These are phyloP conservation scores for Neonectria magnoliae DNA, from an alignment of 2,329 filamentous ascomycete species.

Conservation along the genomic window DNA sequence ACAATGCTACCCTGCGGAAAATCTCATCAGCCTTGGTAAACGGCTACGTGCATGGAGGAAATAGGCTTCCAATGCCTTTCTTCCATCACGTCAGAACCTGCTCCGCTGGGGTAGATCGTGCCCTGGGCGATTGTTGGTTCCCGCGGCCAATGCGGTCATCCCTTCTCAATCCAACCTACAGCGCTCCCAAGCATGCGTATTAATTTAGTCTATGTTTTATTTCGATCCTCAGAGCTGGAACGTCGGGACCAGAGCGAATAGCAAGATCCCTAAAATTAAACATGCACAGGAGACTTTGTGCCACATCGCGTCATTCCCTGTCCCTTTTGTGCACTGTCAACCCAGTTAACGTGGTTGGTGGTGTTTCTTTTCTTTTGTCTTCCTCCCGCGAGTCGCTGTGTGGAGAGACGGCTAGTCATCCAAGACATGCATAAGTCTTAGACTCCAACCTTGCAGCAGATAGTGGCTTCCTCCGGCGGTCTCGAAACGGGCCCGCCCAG, in stretches of 20 bases:
- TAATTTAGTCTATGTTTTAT: conserved; percentile 9
- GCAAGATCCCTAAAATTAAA: not conserved
- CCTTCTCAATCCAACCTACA: conserved; percentile 5
- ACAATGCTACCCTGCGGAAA: conserved; percentile 17
- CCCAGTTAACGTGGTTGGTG: not conserved
- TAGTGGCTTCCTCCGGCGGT: not conserved
- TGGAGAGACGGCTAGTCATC: conserved; percentile 4
- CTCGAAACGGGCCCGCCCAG: not conserved
- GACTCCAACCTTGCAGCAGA: not conserved
- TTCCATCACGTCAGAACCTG: conserved; percentile 2
- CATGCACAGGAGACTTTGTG: not conserved
- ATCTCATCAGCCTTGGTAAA: not conserved
- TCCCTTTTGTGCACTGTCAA: not conserved
- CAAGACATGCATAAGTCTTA: conserved; percentile 7
- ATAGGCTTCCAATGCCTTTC: conserved; percentile 2
- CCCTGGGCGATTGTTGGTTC: conserved; percentile 16
- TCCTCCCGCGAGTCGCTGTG: not conserved
- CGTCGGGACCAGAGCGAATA: not conserved
- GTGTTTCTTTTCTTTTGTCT: not conserved
- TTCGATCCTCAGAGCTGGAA: conserved; percentile 10
- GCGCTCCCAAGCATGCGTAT: not conserved
- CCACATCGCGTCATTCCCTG: conserved; percentile 6
- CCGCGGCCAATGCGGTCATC: conserved; percentile 17
- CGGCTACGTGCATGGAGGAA: conserved; percentile 4
- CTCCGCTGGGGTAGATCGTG: conserved; percentile 8